A percentile compares a stretch with the other conserved stretches of the same genome.
phyloP scores from a whole-genome alignment of 2,329 filamentous ascomycete species.

The Aspergillus felis region DNA sequence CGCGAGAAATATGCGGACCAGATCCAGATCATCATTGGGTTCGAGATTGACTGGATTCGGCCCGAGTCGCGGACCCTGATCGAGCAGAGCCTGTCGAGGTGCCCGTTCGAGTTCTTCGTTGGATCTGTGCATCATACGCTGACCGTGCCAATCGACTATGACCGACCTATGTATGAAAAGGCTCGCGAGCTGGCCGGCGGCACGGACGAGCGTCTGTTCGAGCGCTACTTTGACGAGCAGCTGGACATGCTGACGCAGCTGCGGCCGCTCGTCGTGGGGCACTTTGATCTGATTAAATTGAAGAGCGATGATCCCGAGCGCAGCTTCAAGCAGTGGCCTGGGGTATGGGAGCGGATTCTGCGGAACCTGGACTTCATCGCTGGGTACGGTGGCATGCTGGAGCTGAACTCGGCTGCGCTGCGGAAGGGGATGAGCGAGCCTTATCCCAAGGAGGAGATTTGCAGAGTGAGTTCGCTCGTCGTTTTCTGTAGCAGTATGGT shows the following conservation, averaged over 20 bases:
- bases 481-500: neutral
- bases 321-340: constrained; percentile 54
- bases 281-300: constrained; percentile 88
- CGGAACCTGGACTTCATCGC: constrained; percentile 71
- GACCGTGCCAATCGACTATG: constrained; percentile 84
- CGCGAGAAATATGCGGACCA: constrained; percentile 64
- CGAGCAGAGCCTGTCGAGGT: constrained; percentile 52
- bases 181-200: constrained; percentile 58
- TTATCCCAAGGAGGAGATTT: constrained; percentile 77
- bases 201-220: constrained; percentile 69
- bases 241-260: constrained; percentile 71
- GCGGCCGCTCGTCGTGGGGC: constrained; percentile 75
- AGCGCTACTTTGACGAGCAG: constrained; percentile 86
- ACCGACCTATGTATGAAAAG: constrained; percentile 60
- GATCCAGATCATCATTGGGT: constrained; percentile 80
- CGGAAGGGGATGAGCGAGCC: constrained; percentile 88
- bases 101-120: constrained; percentile 81
- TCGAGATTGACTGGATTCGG: constrained; percentile 91
- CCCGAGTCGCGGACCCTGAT: constrained; percentile 61
- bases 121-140: constrained; percentile 90
- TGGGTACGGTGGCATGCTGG: constrained; percentile 74
- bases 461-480: constrained; percentile 55
- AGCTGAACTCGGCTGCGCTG: constrained; percentile 83
- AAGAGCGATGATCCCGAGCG: constrained; percentile 66
- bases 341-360: constrained; percentile 69